A percentile compares a stretch with the other conserved stretches of the same genome.
phyloP scores from a whole-genome alignment of 202 grass and related monocot genomes.

The Elaeis oleifera region DNA sequence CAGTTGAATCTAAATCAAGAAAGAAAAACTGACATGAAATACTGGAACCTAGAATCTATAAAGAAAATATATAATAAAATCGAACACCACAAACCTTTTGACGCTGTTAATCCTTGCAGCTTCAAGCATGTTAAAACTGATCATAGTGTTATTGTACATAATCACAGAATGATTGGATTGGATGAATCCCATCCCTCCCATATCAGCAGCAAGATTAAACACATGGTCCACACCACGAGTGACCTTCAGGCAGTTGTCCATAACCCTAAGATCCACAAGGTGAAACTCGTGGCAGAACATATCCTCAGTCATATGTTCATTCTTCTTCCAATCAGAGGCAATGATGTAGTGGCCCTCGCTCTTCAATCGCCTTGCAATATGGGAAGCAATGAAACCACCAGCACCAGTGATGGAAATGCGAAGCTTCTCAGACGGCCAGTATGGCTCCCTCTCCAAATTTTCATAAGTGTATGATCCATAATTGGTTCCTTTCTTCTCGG shows the following conservation, averaged over 20 bases:
- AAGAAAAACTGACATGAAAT: too few species aligned
- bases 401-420: conserved; percentile 80
- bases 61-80: too few species aligned
- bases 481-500: conserved; percentile 29
- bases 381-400: conserved; percentile 83
- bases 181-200: conserved; percentile 94
- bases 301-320: conserved; percentile 86
- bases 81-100: conserved; percentile 45
- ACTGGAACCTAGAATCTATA: too few species aligned
- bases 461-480: conserved; percentile 82
- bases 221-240: conserved; percentile 58
- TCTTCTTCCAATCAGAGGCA: conserved; percentile 94
- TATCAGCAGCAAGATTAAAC: conserved; percentile 86
- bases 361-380: conserved; percentile 79
- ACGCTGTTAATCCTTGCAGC: conserved; percentile 66
- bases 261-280: conserved; percentile 75
- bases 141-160: conserved; percentile 97
- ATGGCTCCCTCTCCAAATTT: conserved; percentile 66
- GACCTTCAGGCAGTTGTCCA: conserved; percentile 91
- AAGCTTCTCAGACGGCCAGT: conserved; percentile 63
- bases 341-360: conserved; percentile 77
- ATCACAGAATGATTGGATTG: conserved; percentile 83
- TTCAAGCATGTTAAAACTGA: conserved; percentile 93
- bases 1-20: too few species aligned
- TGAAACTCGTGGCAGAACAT: conserved; percentile 97